Conservation (phyloP, 2,329 filamentous ascomycete genomes). For the Stylonectria norvegica region DNA sequence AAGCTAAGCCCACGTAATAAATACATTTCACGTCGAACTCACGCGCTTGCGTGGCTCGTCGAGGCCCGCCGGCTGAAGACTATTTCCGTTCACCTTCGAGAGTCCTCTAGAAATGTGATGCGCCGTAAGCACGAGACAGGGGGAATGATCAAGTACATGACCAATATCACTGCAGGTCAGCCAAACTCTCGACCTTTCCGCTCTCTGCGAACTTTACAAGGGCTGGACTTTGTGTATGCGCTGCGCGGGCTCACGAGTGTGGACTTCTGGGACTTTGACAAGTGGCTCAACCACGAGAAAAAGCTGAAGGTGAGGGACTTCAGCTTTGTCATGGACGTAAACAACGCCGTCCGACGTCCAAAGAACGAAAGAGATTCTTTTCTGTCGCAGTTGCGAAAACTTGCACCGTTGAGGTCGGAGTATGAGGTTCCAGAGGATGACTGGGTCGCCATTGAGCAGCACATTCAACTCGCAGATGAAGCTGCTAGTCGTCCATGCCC, state of each 20-base stretch:
- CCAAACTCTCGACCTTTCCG: slow-evolving; percentile 39
- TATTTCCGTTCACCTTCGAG: slow-evolving; percentile 39
- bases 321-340: slow-evolving; percentile 29
- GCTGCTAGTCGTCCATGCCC: too few species aligned
- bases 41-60: slow-evolving; percentile 34
- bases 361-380: slow-evolving; percentile 12
- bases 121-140: slow-evolving; percentile 37
- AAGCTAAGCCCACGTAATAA: slow-evolving; percentile 11
- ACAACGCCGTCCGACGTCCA: slow-evolving; percentile 16
- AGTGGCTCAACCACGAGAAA: slow-evolving; percentile 9
- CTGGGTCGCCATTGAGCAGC: slow-evolving; percentile 9
- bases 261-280: slow-evolving; percentile 40
- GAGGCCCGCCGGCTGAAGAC: slow-evolving; percentile 39
- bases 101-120: slow-evolving; percentile 29
- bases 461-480: background rate
- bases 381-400: slow-evolving; percentile 16
- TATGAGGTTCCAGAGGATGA: slow-evolving; percentile 7
- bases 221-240: slow-evolving; percentile 41
- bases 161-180: slow-evolving; percentile 32
- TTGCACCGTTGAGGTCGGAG: slow-evolving; percentile 17
- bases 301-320: slow-evolving; percentile 26
- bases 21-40: slow-evolving; percentile 38
- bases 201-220: slow-evolving; percentile 40
- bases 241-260: slow-evolving; percentile 43
- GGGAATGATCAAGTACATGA: slow-evolving; percentile 22